These are phyloP conservation scores for Fusarium algeriense DNA, from an alignment of 2,329 filamentous ascomycete genomes.

Conservation along the genomic window DNA sequence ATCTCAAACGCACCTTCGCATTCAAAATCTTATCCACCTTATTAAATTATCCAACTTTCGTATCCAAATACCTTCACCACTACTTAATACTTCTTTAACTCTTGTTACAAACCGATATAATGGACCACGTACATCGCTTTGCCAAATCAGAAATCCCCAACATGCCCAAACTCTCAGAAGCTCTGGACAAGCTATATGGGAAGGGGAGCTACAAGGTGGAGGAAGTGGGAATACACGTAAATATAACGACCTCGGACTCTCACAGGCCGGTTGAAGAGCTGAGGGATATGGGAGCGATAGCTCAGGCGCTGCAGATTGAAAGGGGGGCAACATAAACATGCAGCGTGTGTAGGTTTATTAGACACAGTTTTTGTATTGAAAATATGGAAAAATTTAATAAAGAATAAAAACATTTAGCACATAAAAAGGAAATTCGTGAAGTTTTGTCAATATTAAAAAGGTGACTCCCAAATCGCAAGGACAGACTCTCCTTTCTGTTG, in stretches of 20 bases:
- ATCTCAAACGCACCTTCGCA: no score
- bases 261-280: neutral
- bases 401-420: neutral
- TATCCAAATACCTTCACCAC: no score
- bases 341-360: neutral
- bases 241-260: neutral
- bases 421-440: neutral
- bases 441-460: neutral
- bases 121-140: neutral
- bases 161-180: neutral
- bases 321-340: neutral
- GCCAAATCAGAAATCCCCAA: neutral
- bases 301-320: neutral
- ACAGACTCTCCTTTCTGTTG: neutral
- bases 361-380: neutral
- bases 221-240: neutral
- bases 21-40: no score
- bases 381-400: neutral
- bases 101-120: no score
- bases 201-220: neutral
- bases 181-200: constrained; percentile 1
- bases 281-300: neutral
- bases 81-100: no score
- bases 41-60: no score
- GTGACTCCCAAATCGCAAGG: neutral